Base-by-base conservation (phyloP, 371 early-diverging fungal species). In the Mucor irregularis region DNA sequence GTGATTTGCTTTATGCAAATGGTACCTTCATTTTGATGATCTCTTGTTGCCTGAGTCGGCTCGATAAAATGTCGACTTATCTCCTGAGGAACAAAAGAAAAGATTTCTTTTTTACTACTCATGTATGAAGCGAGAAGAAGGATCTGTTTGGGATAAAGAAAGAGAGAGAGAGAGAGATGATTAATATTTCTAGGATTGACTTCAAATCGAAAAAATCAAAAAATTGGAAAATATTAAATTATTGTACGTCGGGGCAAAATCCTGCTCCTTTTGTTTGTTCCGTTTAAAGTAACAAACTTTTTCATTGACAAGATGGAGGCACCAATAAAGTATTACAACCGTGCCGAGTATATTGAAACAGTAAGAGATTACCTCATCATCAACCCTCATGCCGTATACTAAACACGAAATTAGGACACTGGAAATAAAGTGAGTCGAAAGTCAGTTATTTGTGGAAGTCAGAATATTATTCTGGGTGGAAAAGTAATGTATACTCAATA, bases 391-490 rank as follows among this genome's bases (percentile, higher is more conserved):
- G 3, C 24, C 11, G 17, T 8, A 21, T 17, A 11, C 21, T 39
- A 21, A 39, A 39, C 16, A 39, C 16, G 21, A 17, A 10, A 40
- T 25, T 71, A 90, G 90, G 95, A 94, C 66, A 95, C 96, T 2
- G 95, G 97, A 38, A 97, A 96, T 79, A 95, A 93, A 76, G 93
- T 97, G 49, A 88, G 90, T 63, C 81, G 95, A 38, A 90, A 89
- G 69, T 90, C 93, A 13, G 83, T 89, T 53, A 96, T 97, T 61
- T 90, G 88, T 66, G 95, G 95, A 22, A 88, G 90, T 68, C 93
- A 96, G 66, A 96, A 97, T 76, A 97, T 97, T 56, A 90, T 95
- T 39, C 85, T 97, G 14, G 95, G 95, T 26, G 96, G 96, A 62
- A 95, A 92, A 84, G 91, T 90, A 77, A 54, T n/a, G 28, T 17